Evolutionary conservation across 345 rosid species (phyloP).

Genomic region (Hibiscus mutabilis): DNA sequence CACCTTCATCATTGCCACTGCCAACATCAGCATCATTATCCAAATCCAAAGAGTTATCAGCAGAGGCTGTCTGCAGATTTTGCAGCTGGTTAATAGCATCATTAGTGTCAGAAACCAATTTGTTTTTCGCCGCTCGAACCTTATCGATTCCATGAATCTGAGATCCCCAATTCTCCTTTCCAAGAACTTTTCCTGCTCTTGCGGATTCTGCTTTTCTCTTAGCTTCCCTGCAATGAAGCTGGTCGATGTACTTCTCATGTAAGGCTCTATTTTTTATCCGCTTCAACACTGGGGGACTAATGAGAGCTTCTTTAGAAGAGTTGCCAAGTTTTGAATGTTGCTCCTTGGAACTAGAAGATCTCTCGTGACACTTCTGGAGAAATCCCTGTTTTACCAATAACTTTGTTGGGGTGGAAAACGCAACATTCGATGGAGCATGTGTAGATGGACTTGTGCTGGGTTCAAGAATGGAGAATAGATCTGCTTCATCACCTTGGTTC

Average conservation of each 20-base stretch:
- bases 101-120: conserved; percentile 44
- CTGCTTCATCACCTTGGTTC: conserved; percentile 44
- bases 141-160: conserved; percentile 27
- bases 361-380: conserved; percentile 33
- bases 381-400: conserved; percentile 28
- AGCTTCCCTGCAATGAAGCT: conserved; percentile 67
- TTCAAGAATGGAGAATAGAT: conserved; percentile 70
- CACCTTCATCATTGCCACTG: conserved; percentile 30
- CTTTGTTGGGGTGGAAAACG: conserved; percentile 42
- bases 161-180: conserved; percentile 40
- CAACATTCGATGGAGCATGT: conserved; percentile 15
- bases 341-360: conserved; percentile 29
- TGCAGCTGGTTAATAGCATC: conserved; percentile 58
- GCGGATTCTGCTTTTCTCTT: conserved; percentile 47
- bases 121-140: conserved; percentile 48
- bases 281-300: conserved; percentile 63
- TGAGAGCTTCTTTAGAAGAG: conserved; percentile 19
- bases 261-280: conserved; percentile 55
- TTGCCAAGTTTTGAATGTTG: conserved; percentile 31
- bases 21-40: conserved; percentile 10
- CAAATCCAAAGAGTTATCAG: conserved; percentile 33
- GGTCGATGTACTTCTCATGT: conserved; percentile 81
- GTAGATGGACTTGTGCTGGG: conserved; percentile 27
- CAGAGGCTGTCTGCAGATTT: conserved; percentile 24
- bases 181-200: conserved; percentile 12